Conservation (phyloP, 768 basidiomycete genomes). For the Lepiota venenata region DNA sequence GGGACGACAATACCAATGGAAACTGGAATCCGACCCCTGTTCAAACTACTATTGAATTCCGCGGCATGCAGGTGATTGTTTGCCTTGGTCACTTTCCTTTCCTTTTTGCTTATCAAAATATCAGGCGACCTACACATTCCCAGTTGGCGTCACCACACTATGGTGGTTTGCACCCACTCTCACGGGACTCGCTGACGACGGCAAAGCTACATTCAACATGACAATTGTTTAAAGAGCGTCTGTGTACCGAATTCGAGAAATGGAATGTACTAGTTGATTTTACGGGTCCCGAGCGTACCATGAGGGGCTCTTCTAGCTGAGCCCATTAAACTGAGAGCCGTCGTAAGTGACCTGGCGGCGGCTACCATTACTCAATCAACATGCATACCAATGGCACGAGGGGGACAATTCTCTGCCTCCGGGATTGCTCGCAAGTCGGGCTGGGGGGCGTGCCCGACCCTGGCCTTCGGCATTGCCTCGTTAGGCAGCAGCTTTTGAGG, state of each 20-base stretch:
- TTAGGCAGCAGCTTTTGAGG: too few species aligned
- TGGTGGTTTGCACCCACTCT: constrained; percentile 42
- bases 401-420: background rate
- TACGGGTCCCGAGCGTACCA: background rate
- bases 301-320: background rate
- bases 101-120: background rate
- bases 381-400: constrained; percentile 2
- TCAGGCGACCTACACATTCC: constrained; percentile 70
- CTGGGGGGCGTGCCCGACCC: constrained; percentile 6
- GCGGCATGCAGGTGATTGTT: constrained; percentile 50
- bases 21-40: constrained; percentile 58
- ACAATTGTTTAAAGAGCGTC: background rate
- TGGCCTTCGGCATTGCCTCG: background rate
- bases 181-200: background rate
- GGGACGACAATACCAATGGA: constrained; percentile 45
- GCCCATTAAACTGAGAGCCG: background rate
- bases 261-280: too few species aligned
- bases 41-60: constrained; percentile 59
- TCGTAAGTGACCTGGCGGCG: background rate
- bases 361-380: constrained; percentile 3
- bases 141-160: constrained; percentile 64
- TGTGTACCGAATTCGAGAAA: background rate
- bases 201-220: background rate
- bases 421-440: background rate
- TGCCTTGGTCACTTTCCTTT: background rate